Base-by-base conservation (phyloP, 768 basidiomycete genomes). In the Suillus paluster region DNA sequence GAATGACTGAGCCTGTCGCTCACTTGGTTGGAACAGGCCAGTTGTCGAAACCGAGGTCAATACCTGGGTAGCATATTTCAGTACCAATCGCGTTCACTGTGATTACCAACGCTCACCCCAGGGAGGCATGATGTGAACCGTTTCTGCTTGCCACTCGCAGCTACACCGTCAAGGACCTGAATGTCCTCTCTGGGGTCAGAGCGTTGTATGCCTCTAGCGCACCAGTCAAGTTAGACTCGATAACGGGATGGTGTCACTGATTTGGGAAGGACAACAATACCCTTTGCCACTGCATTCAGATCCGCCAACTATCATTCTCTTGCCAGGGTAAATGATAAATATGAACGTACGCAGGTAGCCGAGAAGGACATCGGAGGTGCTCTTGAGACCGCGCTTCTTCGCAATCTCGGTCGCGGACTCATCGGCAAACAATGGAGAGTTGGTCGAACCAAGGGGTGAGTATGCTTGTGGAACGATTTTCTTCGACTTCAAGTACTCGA, bases 391-490 rank as follows among this genome's bases (percentile, higher is more conserved):
- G 70, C 88, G 79, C 70, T 86, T 87, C 61, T 77, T 69, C 1
- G 90, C 91, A 61, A 94, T 81, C 64, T 80, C 78, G 5, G 76
- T 64, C 10, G 90, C 86, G 4, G 81, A 79, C 56, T 86, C 84
- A 66, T 95, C 91, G 5, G 70, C 71, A 36, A 94, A 71, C 6
- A 94, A 77, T 9, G 89, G 90, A 1, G 89, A 84, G 66, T 83
- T 80, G 8, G 85, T 81, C 9, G 87, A 90, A 38, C 88, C 92
- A 12, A 94, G 84, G 11, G 94, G 92, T 9, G 90, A 94, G 73
- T 91, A 95, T 1, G 93, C 92, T 72, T 92, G 82, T 0, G 90
- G 81, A 56, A 87, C 76, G 68, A 95, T 94, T 30, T 79, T 80
- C 71, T 92, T 86, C 19, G 81, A 79, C 70, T 82, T 81, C 64